Conservation (phyloP, 1,284 basidiomycete species). For the Butyriboletus appendiculatus region DNA sequence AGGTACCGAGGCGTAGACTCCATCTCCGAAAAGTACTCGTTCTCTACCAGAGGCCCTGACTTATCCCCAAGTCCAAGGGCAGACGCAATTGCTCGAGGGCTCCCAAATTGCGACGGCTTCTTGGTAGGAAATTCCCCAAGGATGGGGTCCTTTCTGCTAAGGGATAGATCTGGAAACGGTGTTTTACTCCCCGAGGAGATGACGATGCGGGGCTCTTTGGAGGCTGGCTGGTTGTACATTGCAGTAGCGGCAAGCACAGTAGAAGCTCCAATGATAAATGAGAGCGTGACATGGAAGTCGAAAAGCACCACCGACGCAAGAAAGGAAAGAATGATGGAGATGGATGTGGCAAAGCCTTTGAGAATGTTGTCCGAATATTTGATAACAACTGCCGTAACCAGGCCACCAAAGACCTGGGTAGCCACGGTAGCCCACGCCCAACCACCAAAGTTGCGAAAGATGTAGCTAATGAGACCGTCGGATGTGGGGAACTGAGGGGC, state of each 20-base stretch:
- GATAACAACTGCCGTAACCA: constrained; percentile 89
- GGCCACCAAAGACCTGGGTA: constrained; percentile 90
- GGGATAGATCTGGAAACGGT: constrained; percentile 53
- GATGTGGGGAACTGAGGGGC: constrained; percentile 40
- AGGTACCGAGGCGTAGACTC: constrained; percentile 57
- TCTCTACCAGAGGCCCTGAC: constrained; percentile 33
- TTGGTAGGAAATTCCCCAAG: constrained; percentile 54
- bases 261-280: constrained; percentile 83
- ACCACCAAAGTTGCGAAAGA: constrained; percentile 79
- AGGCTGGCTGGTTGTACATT: constrained; percentile 76
- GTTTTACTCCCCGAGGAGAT: constrained; percentile 39
- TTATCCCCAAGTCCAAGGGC: constrained; percentile 45
- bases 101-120: constrained; percentile 52
- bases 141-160: constrained; percentile 55
- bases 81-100: constrained; percentile 47
- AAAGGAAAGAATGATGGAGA: constrained; percentile 94
- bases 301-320: constrained; percentile 90
- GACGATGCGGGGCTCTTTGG: constrained; percentile 45
- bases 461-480: constrained; percentile 44
- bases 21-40: constrained; percentile 48
- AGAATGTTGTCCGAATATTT: constrained; percentile 90
- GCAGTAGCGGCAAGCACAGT: constrained; percentile 89
- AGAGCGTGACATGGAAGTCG: constrained; percentile 83
- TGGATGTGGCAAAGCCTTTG: constrained; percentile 94
- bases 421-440: constrained; percentile 95